A percentile compares a stretch with the other conserved stretches of the same genome.
phyloP scores from a whole-genome alignment of 2,329 filamentous ascomycete genomes.

The Cladophialophora chaetospira region DNA sequence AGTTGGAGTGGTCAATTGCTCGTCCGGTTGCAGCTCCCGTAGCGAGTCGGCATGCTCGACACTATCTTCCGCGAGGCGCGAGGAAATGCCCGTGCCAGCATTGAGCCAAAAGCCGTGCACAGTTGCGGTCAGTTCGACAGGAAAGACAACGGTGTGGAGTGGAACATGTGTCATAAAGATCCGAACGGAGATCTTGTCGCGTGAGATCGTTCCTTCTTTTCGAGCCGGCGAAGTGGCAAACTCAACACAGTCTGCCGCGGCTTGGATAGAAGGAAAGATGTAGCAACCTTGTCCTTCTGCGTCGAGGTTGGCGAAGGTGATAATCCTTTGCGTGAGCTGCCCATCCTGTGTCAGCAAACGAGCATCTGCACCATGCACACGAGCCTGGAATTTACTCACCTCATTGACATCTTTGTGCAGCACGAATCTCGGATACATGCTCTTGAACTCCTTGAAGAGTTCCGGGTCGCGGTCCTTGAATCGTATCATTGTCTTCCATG shows the following conservation, averaged over 20 bases:
- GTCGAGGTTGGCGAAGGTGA: slow-evolving; percentile 4
- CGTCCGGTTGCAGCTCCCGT: slow-evolving; percentile 1
- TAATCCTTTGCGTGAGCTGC: slow-evolving; percentile 17
- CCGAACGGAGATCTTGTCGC: slow-evolving; percentile 12
- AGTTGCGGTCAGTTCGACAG: neutral
- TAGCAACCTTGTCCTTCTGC: slow-evolving; percentile 11
- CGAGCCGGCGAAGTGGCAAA: slow-evolving; percentile 15
- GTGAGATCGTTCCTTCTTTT: neutral
- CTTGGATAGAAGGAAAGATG: slow-evolving; percentile 13
- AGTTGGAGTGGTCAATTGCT: neutral
- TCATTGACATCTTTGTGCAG: slow-evolving; percentile 19
- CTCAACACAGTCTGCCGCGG: slow-evolving; percentile 8
- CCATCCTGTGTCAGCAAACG: neutral
- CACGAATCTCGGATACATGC: slow-evolving; percentile 24
- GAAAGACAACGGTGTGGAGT: slow-evolving; percentile 26
- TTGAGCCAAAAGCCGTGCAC: slow-evolving; percentile 22
- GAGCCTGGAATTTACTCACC: neutral
- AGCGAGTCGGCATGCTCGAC: slow-evolving; percentile 12
- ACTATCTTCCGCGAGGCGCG: slow-evolving; percentile 24
- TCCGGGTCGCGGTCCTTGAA: slow-evolving; percentile 12
- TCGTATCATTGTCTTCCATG: slow-evolving; percentile 14
- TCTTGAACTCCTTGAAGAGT: slow-evolving; percentile 14
- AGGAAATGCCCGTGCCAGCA: slow-evolving; percentile 25
- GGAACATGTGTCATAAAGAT: slow-evolving; percentile 4
- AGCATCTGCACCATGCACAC: neutral